Evolutionary conservation across 306 rosid genomes (phyloP).

Genomic region (Cercis canadensis): DNA sequence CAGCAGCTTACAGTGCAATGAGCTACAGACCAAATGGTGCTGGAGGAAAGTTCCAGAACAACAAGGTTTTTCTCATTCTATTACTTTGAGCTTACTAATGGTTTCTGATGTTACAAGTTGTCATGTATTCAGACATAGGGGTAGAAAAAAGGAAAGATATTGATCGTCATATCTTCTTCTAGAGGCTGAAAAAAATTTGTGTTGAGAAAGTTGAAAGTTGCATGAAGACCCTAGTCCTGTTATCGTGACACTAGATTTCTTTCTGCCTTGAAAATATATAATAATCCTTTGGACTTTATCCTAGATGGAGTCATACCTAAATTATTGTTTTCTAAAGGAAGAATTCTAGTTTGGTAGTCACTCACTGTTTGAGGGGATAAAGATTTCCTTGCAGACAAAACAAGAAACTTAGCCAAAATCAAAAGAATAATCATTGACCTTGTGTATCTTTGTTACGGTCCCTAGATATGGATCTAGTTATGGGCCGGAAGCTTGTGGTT

Average conservation of each 20-base stretch:
- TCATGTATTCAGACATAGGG: not conserved
- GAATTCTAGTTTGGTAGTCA: no score
- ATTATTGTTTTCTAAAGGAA: no score
- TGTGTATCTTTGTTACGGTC: no score
- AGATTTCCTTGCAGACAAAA: no score
- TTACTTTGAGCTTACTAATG: conserved; percentile 31
- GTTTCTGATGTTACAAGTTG: conserved; percentile 35
- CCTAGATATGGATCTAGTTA: no score
- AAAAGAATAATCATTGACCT: no score
- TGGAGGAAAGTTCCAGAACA: conserved; percentile 77
- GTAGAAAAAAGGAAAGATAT: not conserved
- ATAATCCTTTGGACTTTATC: conserved; percentile 1
- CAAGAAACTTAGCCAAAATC: no score
- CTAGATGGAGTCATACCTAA: no score
- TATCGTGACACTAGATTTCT: conserved; percentile 12
- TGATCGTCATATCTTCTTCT: conserved; percentile 19
- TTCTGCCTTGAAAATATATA: not conserved
- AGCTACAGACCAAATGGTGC: conserved; percentile 74
- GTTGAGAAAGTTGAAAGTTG: conserved; percentile 17
- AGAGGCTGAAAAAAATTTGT: conserved; percentile 16
- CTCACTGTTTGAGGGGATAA: no score
- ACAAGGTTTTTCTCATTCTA: conserved; percentile 68
- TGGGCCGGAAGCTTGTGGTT: no score
- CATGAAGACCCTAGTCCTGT: not conserved
- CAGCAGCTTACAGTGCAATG: conserved; percentile 67